Evolutionary conservation across 1,284 basidiomycete species (phyloP).

Genomic region (Moesziomyces sp.): DNA sequence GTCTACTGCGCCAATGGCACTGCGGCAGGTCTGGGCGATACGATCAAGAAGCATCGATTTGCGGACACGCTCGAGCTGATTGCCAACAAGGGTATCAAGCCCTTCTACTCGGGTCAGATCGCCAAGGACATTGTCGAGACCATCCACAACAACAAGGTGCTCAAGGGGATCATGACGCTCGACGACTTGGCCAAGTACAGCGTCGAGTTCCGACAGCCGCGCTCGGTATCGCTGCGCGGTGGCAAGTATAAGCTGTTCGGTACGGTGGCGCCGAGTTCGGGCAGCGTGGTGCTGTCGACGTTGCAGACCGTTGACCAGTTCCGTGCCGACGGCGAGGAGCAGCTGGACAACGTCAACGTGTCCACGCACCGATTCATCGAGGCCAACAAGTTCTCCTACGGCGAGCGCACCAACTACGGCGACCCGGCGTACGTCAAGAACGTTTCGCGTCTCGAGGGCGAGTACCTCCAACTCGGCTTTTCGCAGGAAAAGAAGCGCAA

Average conservation of each 20-base stretch:
- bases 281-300: slow-evolving; percentile 64
- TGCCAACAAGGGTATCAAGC: slow-evolving; percentile 48
- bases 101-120: slow-evolving; percentile 59
- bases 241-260: slow-evolving; percentile 53
- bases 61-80: slow-evolving; percentile 56
- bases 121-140: slow-evolving; percentile 55
- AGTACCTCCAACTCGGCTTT: slow-evolving; percentile 62
- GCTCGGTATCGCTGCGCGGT: slow-evolving; percentile 47
- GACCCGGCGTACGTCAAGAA: slow-evolving; percentile 69
- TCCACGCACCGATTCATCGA: slow-evolving; percentile 69
- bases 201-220: slow-evolving; percentile 36
- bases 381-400: slow-evolving; percentile 69
- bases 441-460: slow-evolving; percentile 66
- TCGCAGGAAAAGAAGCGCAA: slow-evolving; percentile 59
- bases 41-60: slow-evolving; percentile 41
- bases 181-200: slow-evolving; percentile 57
- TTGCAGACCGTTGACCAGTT: slow-evolving; percentile 63
- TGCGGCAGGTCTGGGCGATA: slow-evolving; percentile 54
- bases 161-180: slow-evolving; percentile 61
- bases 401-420: slow-evolving; percentile 68
- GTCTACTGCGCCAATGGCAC: slow-evolving; percentile 61
- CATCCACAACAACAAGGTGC: slow-evolving; percentile 51
- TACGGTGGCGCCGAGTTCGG: slow-evolving; percentile 64
- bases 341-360: slow-evolving; percentile 41
- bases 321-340: slow-evolving; percentile 28